Base-by-base conservation (phyloP, 352 stramenopile species). In the Phytopythium cucurbitacearum region DNA sequence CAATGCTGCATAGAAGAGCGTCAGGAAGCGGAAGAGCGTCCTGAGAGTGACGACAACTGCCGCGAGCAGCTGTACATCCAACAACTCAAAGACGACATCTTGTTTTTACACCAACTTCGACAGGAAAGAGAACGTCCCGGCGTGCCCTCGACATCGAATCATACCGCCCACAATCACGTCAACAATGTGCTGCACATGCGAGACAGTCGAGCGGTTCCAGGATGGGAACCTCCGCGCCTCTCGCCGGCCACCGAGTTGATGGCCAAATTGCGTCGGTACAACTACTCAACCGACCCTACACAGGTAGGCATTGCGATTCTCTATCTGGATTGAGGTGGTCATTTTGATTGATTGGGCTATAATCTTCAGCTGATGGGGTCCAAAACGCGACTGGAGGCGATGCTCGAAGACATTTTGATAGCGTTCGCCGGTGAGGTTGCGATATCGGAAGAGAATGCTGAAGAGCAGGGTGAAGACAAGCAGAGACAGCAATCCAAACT, bases 121-220 rank as follows among this genome's bases (percentile, higher is more conserved):
- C 40, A 61, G 62, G 2, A 53, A 58, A 37, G 41, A 34, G 28
- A 48, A 36, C 4, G 45, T 40, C 13, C 48, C 40, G 8, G 62
- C 21, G 21, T 28, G 21, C 21, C 21, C 21, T 28, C 10, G 33
- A 52, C 28, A 7, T 10, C 35, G 1, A 28, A 28, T 28, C 37
- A 51, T 7, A 40, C 62, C 13, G 61, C 59, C 5, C 64, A 71
- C 48, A 77, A 68, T 21, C 77, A 86, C 43, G 64, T 86, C 16
- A 86, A 85, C 48, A 77, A 83, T 33, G 48, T 88, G n/a, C 61
- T 80, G 13, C 73, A 52, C n/a, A 76, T 86, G n/a, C 73, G 77
- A 1, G 70, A 86, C 32, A 67, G 51, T 13, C 64, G 69, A 10
- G 12, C 51, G 38, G 55, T 47, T 34, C 42, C 43, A 44, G 57